Percentiles rank a stretch among this genome's conserved stretches.
Evolutionary conservation across 441 rosid species (phyloP).

Genomic region (Gossypium trilobum): DNA sequence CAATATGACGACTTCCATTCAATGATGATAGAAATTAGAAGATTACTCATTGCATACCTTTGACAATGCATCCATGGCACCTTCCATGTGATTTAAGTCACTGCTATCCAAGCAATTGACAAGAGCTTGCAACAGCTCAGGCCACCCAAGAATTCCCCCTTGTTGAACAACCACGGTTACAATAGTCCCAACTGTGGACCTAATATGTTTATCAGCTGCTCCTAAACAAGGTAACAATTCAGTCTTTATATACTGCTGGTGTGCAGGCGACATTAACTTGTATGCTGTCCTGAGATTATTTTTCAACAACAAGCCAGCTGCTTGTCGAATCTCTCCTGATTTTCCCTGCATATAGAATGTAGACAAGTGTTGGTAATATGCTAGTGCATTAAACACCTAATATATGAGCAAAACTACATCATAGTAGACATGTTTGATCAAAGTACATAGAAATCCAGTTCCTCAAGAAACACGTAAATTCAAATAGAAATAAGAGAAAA

Average conservation of each 20-base stretch:
- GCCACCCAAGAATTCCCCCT: constrained; percentile 76
- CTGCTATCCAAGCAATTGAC: constrained; percentile 81
- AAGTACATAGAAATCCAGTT: constrained; percentile 6
- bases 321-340: constrained; percentile 89
- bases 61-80: constrained; percentile 96
- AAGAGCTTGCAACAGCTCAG: constrained; percentile 83
- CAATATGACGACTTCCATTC: not conserved
- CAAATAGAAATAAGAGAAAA: not conserved
- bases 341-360: constrained; percentile 46
- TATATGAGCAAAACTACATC: not conserved
- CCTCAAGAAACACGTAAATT: not conserved
- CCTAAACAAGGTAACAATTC: constrained; percentile 88
- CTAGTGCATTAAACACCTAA: not conserved
- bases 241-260: constrained; percentile 68
- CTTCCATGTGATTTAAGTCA: constrained; percentile 87
- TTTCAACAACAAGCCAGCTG: constrained; percentile 91
- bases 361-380: not conserved
- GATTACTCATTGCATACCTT: constrained; percentile 47
- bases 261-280: constrained; percentile 46
- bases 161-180: constrained; percentile 69
- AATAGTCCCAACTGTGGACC: constrained; percentile 87
- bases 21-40: constrained; percentile 4
- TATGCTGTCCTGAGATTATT: constrained; percentile 79
- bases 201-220: constrained; percentile 75
- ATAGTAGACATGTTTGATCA: not conserved